Percentiles rank a stretch among this genome's conserved stretches.
phyloP scores from a whole-genome alignment of 441 rosid genomes.

The Brassica balearica region DNA sequence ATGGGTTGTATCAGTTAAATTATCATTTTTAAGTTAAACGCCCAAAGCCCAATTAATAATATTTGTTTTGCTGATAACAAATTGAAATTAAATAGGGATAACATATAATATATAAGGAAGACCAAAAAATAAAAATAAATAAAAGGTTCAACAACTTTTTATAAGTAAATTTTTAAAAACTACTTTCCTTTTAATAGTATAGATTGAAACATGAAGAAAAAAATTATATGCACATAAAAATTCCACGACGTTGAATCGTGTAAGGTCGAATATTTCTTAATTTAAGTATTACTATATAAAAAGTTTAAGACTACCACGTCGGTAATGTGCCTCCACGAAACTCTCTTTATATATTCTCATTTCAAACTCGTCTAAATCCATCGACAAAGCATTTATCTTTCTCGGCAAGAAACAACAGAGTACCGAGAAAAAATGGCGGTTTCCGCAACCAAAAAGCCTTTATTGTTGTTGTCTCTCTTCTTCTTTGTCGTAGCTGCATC shows the following conservation, averaged over 20 bases:
- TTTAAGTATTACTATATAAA: conserved; percentile 24
- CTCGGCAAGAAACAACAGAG: conserved; percentile 23
- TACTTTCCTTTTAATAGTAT: too few species aligned
- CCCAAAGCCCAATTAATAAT: too few species aligned
- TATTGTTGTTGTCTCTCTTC: conserved; percentile 24
- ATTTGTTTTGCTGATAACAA: too few species aligned
- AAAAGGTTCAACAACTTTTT: too few species aligned
- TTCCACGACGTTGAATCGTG: conserved; percentile 33
- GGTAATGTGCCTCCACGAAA: conserved; percentile 44
- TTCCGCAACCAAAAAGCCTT: conserved; percentile 24
- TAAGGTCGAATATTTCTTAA: conserved; percentile 2
- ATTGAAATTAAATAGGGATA: too few species aligned
- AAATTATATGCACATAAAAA: neutral
- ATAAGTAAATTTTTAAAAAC: too few species aligned
- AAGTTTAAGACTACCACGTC: conserved; percentile 45
- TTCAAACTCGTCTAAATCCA: conserved; percentile 14
- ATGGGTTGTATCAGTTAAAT: too few species aligned
- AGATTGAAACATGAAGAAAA: too few species aligned
- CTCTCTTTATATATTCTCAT: conserved; percentile 30
- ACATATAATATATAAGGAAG: too few species aligned
- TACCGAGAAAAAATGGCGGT: conserved; percentile 1
- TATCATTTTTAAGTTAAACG: too few species aligned
- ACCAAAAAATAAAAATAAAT: too few species aligned
- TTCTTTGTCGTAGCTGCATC: conserved; percentile 39
- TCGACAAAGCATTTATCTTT: conserved; percentile 22